Evolutionary conservation across 2,329 filamentous ascomycete genomes (phyloP), one percentile per base, ranked within the genome.

Genomic region (Myriosclerotinia curreyana): DNA sequence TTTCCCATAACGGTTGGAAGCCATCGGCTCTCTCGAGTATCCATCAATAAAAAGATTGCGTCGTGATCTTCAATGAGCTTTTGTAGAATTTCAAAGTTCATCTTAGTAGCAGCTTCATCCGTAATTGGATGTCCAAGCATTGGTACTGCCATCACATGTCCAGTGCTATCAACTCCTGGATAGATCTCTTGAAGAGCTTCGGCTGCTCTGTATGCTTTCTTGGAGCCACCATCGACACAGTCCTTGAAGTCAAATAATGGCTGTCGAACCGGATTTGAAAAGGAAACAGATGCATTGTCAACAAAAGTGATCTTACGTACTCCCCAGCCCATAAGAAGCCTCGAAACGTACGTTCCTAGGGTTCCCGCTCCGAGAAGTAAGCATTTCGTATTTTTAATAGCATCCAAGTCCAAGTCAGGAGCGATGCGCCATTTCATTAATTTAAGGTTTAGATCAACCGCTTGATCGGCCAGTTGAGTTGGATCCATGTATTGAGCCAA

Each of bases 371-470:
- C 95, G 1, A 99, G 85, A 3, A 99, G 80, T 20, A 99, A 83
- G 74, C 95, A 99, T 73, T 88, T 96, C 4, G 92, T 94, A 64
- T 88, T 84, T 74, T 96, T 97, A 74, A 98, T 93, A 38, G 85
- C 84, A 38, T 97, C 92, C 12, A 99, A 84, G 74, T 98, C 84
- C 49, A 99, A 83, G 59, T 88, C 87, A 0, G 95, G 95, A 9
- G 92, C 91, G 71, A 99, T 92, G 48, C 95, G 88, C 95, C 95
- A 99, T 78, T 97, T 99, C 88, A 99, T 99, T 65, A 99, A 83
- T 77, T 98, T 98, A 66, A 98, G 81, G 73, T 99, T 99, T 65
- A 99, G 82, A 73, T 99, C 95, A 12, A 98, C 94, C 0, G 93
- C 92, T 75, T 96, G 92, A 74, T 98, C 93, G 28, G 95, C 95